Conservation (phyloP, 108 stramenopile species). For the Nitzschia sp. region DNA sequence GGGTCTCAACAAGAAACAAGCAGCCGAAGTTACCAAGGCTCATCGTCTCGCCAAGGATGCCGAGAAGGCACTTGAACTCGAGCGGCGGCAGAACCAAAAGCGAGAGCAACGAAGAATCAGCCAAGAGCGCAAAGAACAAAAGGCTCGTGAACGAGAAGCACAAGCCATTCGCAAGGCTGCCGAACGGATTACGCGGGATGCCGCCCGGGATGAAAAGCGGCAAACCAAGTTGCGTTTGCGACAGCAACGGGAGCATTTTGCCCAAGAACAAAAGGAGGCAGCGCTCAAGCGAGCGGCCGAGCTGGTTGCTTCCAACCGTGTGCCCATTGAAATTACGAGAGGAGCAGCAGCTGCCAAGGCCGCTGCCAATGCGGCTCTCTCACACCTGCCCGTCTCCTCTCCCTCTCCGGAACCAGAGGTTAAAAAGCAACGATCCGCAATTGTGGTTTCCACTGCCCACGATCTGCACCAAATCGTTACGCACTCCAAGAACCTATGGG, state of each 20-base stretch:
- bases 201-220: constrained; percentile 60
- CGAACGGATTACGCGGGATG: constrained; percentile 58
- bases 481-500: constrained; percentile 80
- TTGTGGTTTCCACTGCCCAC: constrained; percentile 69
- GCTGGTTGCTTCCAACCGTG: constrained; percentile 64
- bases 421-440: constrained; percentile 68
- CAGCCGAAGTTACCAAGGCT: constrained; percentile 43
- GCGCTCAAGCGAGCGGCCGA: constrained; percentile 71
- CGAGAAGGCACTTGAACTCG: constrained; percentile 50
- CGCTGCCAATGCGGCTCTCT: constrained; percentile 25
- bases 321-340: constrained; percentile 77
- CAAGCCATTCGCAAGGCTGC: constrained; percentile 46
- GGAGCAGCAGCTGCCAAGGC: constrained; percentile 45
- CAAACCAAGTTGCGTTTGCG: constrained; percentile 55
- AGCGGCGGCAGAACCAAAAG: constrained; percentile 43
- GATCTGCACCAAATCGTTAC: constrained; percentile 77
- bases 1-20: constrained; percentile 35
- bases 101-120: constrained; percentile 53
- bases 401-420: neutral
- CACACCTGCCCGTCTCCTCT: neutral
- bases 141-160: constrained; percentile 60
- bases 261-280: constrained; percentile 71
- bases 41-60: constrained; percentile 53
- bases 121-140: constrained; percentile 48
- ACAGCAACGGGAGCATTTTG: constrained; percentile 59